phyloP scores from a whole-genome alignment of 306 rosid species.

The Vachellia collinsii region DNA sequence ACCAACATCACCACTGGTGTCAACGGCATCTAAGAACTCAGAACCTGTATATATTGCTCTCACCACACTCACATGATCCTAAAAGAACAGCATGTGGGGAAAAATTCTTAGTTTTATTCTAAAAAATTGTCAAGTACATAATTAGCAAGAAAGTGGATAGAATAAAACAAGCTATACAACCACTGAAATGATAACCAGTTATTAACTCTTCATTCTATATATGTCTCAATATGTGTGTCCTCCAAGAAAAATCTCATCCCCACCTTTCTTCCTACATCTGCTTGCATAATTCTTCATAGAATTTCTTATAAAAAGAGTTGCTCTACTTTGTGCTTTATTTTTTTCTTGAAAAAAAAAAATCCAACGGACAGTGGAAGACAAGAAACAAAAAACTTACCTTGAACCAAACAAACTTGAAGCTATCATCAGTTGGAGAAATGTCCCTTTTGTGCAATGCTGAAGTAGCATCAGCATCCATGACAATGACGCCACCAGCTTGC shows the following conservation, averaged over 20 bases:
- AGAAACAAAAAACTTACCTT: slow-evolving; percentile 51
- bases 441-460: slow-evolving; percentile 73
- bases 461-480: slow-evolving; percentile 94
- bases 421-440: slow-evolving; percentile 79
- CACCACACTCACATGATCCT: slow-evolving; percentile 83
- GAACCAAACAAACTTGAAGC: slow-evolving; percentile 77
- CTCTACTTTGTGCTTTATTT: not conserved
- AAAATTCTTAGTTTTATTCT: slow-evolving; percentile 20
- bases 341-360: not conserved
- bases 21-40: slow-evolving; percentile 64
- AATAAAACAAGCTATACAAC: slow-evolving; percentile 6
- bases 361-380: not conserved
- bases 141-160: not conserved
- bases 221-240: not conserved
- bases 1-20: slow-evolving; percentile 67
- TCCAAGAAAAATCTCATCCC: not conserved
- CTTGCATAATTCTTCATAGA: slow-evolving; percentile 1
- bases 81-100: slow-evolving; percentile 33
- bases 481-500: slow-evolving; percentile 94
- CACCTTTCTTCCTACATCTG: not conserved
- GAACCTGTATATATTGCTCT: slow-evolving; percentile 88
- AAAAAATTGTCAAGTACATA: slow-evolving; percentile 20
- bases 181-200: slow-evolving; percentile 5
- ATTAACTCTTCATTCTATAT: not conserved
- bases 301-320: not conserved